Evolutionary conservation across 805 yeast species (phyloP), one percentile per base, ranked within the genome.

Genomic region (Suhomyces xylopsoci): DNA sequence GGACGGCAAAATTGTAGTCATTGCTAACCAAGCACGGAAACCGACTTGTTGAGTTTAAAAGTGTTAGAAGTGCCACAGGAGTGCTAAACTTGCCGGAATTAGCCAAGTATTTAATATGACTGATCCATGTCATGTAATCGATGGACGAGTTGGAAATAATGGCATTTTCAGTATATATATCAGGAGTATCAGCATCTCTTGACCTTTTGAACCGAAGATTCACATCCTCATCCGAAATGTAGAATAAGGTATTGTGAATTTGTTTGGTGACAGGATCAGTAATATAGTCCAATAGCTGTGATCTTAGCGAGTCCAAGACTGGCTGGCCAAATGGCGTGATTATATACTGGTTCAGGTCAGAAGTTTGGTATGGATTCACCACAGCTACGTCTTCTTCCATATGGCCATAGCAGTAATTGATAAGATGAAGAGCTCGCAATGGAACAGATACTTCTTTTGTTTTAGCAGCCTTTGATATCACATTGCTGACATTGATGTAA

Each of bases 1-100:
- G 56, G 0, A 65, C 49, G 6, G 55, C 51, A 36, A 58, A 61
- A 52, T 77, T 67, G 51, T 56, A 76, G 52, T 78, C 77, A 2
- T 62, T 67, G 24, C 66, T 64, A 0, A 70, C 47, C n/a, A 78
- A 45, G 58, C 84, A 80, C 4, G 80, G 73, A 47, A 72, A 70
- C 44, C 68, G 61, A 7, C 80, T 77, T 25, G 81, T 51, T 1
- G 79, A 67, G 10, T 76, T 68, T 9, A 79, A 61, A 4, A 74
- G 51, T 0, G 76, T 38, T 19, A 38, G 7, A 5, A 50, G n/a
- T 20, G 28, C 8, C 19, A 22, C 25, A 14, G 45, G 22, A 19
- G 7, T 15, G 28, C 15, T 4, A 15, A 28, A 47, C 22, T 49
- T 20, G 17, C 55, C 52, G 1, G 51, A 17, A 2, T 51, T 51